These are phyloP conservation scores for Naganishia friedmannii DNA, from an alignment of 768 basidiomycete species.

Conservation along the genomic window DNA sequence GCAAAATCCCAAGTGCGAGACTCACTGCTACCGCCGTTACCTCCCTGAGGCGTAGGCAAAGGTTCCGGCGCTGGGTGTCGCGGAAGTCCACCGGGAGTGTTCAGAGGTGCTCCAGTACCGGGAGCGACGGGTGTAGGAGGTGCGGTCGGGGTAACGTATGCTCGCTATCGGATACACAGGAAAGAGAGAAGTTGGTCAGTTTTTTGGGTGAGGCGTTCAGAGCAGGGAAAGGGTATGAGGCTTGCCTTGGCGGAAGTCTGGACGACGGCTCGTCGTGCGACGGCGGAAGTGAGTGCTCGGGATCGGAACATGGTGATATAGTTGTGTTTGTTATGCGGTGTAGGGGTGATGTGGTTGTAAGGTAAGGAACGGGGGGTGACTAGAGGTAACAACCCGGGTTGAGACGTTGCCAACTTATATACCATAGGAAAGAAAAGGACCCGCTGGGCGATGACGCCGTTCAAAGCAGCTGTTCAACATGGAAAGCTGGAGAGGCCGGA, in stretches of 20 bases:
- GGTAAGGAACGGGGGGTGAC: too few species aligned
- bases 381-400: too few species aligned
- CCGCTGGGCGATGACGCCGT: too few species aligned
- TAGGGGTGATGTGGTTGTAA: not conserved
- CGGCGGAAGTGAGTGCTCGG: constrained; percentile 25
- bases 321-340: not conserved
- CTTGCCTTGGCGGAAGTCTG: constrained; percentile 22
- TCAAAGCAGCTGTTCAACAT: too few species aligned
- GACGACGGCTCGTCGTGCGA: constrained; percentile 24
- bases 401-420: too few species aligned
- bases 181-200: not conserved
- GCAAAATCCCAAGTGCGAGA: not conserved
- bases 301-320: constrained; percentile 25
- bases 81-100: constrained; percentile 21
- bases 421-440: too few species aligned
- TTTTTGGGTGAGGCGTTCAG: not conserved
- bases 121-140: constrained; percentile 17
- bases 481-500: too few species aligned
- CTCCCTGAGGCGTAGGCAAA: constrained; percentile 19
- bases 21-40: constrained; percentile 30
- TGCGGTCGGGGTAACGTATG: constrained; percentile 16
- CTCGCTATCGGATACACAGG: not conserved
- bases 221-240: not conserved
- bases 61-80: constrained; percentile 23
- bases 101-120: constrained; percentile 14